Percentiles rank a stretch among this genome's conserved stretches.
Evolutionary conservation across 148 eudicot species (phyloP).

Genomic region (Mesembryanthemum crystallinum): DNA sequence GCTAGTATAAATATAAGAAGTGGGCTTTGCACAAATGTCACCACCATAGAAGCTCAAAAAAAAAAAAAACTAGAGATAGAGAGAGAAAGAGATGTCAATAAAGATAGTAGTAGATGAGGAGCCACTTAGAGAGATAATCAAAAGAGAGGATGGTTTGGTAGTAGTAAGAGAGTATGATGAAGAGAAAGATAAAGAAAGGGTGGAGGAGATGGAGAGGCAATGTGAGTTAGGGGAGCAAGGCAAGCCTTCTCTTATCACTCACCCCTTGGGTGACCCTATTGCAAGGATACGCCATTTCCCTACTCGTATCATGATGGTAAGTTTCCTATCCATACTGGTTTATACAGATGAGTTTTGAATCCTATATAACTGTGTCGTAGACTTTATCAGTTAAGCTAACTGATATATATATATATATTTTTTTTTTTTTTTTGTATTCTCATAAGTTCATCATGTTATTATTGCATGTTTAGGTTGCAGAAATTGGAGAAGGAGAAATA

Average conservation of each 20-base stretch:
- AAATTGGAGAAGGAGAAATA: conserved; percentile 48
- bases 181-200: conserved; percentile 44
- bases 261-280: conserved; percentile 72
- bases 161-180: conserved; percentile 62
- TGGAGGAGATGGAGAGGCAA: conserved; percentile 58
- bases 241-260: conserved; percentile 59
- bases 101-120: conserved; percentile 17
- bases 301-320: conserved; percentile 64
- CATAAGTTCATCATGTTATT: neutral
- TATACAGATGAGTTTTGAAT: too few species aligned
- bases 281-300: conserved; percentile 54
- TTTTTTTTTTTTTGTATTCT: too few species aligned
- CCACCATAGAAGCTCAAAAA: conserved; percentile 22
- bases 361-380: too few species aligned
- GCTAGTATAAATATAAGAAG: conserved; percentile 14
- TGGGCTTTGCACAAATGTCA: conserved; percentile 37
- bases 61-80: neutral
- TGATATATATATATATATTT: too few species aligned
- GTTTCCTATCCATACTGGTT: too few species aligned
- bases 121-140: neutral
- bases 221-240: conserved; percentile 66
- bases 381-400: neutral
- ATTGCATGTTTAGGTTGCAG: conserved; percentile 50
- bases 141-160: conserved; percentile 1
- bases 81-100: conserved; percentile 10